Conservation (phyloP, 202 grass and related monocot genomes). For the Schoenoplectus tabernaemontani region DNA sequence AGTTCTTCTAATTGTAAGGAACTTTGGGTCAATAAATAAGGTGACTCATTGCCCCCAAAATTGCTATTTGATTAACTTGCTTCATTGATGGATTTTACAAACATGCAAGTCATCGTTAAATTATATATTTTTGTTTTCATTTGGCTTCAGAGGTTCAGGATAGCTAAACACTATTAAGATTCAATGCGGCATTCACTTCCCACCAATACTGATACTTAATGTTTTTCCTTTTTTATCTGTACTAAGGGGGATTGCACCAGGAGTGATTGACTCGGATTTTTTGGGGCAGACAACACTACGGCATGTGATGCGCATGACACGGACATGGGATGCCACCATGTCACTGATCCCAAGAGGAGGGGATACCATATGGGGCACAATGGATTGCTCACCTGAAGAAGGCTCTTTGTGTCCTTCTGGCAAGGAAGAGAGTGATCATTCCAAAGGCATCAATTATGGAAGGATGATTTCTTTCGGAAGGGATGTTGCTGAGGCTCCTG, state of each 20-base stretch:
- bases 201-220: neutral
- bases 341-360: constrained; percentile 46
- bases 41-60: neutral
- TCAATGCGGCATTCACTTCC: neutral
- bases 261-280: constrained; percentile 40
- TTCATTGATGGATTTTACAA: neutral
- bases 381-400: constrained; percentile 45
- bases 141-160: neutral
- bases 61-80: neutral
- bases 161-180: neutral
- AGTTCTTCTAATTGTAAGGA: neutral
- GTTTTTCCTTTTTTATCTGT: neutral
- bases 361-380: constrained; percentile 40
- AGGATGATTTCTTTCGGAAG: constrained; percentile 43
- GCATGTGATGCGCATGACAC: constrained; percentile 45
- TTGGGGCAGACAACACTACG: constrained; percentile 33
- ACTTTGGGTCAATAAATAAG: neutral
- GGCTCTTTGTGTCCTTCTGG: constrained; percentile 18
- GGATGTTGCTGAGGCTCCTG: constrained; percentile 29
- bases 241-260: constrained; percentile 38
- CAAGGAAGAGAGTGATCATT: constrained; percentile 24
- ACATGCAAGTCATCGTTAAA: neutral
- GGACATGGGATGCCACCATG: constrained; percentile 49
- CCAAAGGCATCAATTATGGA: constrained; percentile 29
- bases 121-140: neutral